Evolutionary conservation across 148 eudicot species (phyloP), one percentile per base, ranked within the genome.

Genomic region (Diospyros kaki): DNA sequence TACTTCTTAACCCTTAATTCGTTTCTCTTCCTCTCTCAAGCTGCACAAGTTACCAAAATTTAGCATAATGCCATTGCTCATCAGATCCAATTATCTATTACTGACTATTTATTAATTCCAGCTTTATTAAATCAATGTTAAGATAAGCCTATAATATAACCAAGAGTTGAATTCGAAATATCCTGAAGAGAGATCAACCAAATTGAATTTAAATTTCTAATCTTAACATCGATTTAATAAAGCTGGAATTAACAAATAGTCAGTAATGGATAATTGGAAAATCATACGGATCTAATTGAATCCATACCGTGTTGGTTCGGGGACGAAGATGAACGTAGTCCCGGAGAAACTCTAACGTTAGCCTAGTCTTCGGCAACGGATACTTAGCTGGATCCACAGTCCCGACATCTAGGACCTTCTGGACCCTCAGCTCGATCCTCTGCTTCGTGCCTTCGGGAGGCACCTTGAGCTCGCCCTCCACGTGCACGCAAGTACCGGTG

Each of bases 281-380:
- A 72, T 39, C 45, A 6, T 53, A 1, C 42, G 15, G 66, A 15
- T 14, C 1, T 7, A 15, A 74, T 41, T 13, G 52, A 28, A 66
- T 9, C 8, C 46, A 63, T 76, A 89, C 93, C 85, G 86, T 85
- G 83, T 90, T 95, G 63, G 98, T 92, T 58, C 98, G 73, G 14
- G 96, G 84, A 4, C 96, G 87, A 43, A 95, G 94, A 77, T 92
- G 98, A 48, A 92, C 88, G 43, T 77, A 74, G 81, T 92, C 98
- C 41, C 98, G 81, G 38, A 95, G 82, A 68, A 81, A 78, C 77
- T 95, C 98, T 60, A 89, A 91, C 5, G 97, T 86, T 6, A 95
- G 73, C 56, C 68, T 76, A 1, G 96, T 87, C 84, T 92, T 95
- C 0, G 98, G 98, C 80, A 90, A 83, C 0, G 97, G 98, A 75